A percentile compares a stretch with the other conserved stretches of the same genome.
Conservation (phyloP, 352 stramenopile genomes). For the Globisporangium nodosum region DNA sequence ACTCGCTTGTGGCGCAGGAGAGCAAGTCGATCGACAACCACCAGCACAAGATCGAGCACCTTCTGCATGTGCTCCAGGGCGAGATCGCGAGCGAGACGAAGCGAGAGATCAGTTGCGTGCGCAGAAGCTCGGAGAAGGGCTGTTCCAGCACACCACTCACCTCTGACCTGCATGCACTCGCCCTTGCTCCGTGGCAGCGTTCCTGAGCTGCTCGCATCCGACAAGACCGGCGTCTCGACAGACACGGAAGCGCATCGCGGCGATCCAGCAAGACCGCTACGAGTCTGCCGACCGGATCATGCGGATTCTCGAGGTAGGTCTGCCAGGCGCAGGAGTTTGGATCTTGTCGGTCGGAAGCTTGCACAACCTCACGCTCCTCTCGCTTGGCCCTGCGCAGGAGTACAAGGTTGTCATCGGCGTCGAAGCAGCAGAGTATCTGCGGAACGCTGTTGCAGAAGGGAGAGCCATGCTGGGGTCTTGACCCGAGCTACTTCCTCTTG, state of each 20-base stretch:
- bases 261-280: slow-evolving; percentile 51
- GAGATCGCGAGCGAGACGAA: slow-evolving; percentile 55
- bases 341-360: background rate
- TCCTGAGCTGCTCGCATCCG: slow-evolving; percentile 20
- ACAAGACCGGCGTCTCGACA: slow-evolving; percentile 24
- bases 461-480: slow-evolving; percentile 14
- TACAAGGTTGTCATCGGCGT: slow-evolving; percentile 38
- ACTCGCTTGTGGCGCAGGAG: slow-evolving; percentile 12
- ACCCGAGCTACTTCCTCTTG: slow-evolving; percentile 6
- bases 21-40: slow-evolving; percentile 37
- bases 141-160: background rate
- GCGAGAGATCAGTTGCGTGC: slow-evolving; percentile 47
- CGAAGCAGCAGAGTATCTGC: slow-evolving; percentile 32
- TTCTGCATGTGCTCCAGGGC: slow-evolving; percentile 48
- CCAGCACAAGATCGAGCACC: slow-evolving; percentile 47
- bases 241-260: slow-evolving; percentile 25
- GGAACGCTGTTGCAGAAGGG: slow-evolving; percentile 21
- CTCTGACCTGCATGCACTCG: background rate
- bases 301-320: slow-evolving; percentile 59
- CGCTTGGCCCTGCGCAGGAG: slow-evolving; percentile 16
- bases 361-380: background rate
- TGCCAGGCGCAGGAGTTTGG: background rate
- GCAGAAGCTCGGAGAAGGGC: too few species aligned
- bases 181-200: background rate
- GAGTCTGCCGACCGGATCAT: slow-evolving; percentile 70